A percentile compares a stretch with the other conserved stretches of the same genome.
Evolutionary conservation across 2,329 filamentous ascomycete species (phyloP).

Genomic region (Colletotrichum magnum): DNA sequence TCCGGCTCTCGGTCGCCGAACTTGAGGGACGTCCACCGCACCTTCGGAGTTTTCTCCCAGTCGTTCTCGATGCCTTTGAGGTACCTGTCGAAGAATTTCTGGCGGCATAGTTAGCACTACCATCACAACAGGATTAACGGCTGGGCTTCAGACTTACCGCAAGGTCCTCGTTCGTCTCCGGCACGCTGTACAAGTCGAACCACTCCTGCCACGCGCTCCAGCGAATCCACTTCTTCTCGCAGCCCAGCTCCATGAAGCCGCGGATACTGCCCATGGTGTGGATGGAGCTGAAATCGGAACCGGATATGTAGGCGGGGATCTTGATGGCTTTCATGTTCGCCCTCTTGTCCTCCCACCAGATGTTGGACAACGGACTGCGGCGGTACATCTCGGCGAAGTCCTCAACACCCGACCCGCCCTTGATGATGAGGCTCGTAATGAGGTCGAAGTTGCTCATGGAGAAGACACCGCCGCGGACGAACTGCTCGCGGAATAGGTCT

Average conservation of each 20-base stretch:
- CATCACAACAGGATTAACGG: rapidly evolving
- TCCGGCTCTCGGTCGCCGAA: constrained; percentile 52
- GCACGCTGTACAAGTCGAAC: constrained; percentile 57
- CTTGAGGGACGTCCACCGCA: constrained; percentile 57
- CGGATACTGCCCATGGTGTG: constrained; percentile 47
- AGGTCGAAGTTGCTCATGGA: constrained; percentile 58
- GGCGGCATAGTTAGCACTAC: background rate
- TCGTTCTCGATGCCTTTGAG: constrained; percentile 58
- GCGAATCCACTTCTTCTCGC: constrained; percentile 57
- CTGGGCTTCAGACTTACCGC: constrained; percentile 24
- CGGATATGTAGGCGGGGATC: constrained; percentile 52
- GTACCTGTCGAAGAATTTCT: constrained; percentile 54
- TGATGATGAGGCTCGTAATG: constrained; percentile 55
- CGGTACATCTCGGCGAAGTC: constrained; percentile 59
- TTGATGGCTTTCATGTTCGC: constrained; percentile 53
- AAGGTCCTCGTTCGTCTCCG: constrained; percentile 53
- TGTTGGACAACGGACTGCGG: constrained; percentile 50
- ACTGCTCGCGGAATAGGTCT: constrained; percentile 63
- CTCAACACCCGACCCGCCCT: constrained; percentile 52
- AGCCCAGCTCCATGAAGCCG: constrained; percentile 48
- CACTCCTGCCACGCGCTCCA: constrained; percentile 58
- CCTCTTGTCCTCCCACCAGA: constrained; percentile 55
- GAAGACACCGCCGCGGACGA: constrained; percentile 57
- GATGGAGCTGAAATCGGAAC: constrained; percentile 46
- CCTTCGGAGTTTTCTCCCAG: constrained; percentile 61